A percentile compares a stretch with the other conserved stretches of the same genome.
phyloP scores from a whole-genome alignment of 2,329 filamentous ascomycete species.

The Gliomastix tumulicola region DNA sequence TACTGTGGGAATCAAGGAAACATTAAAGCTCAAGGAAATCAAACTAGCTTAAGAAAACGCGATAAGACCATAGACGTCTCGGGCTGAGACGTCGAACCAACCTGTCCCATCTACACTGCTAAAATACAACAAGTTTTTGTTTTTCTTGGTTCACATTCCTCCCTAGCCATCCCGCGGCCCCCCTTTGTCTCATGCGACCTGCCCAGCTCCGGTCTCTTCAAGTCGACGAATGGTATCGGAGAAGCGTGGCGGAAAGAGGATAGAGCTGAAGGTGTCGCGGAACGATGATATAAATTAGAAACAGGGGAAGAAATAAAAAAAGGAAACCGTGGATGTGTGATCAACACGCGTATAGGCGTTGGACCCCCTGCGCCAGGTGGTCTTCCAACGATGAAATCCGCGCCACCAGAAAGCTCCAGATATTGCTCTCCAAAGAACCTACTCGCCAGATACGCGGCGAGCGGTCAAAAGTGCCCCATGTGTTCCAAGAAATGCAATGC shows the following conservation, averaged over 20 bases:
- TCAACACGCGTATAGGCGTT: slow-evolving; percentile 11
- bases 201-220: too few relatives aligned
- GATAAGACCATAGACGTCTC: slow-evolving; percentile 17
- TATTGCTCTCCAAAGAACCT: slow-evolving; percentile 12
- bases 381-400: slow-evolving; percentile 2
- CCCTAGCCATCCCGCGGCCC: slow-evolving; percentile 19
- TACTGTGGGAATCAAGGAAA: too few relatives aligned
- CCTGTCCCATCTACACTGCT: slow-evolving; percentile 23
- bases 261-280: too few relatives aligned
- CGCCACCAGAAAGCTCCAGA: slow-evolving; percentile 11
- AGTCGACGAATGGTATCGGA: too few relatives aligned
- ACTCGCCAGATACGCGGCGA: not conserved
- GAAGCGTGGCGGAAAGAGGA: too few relatives aligned
- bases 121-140: slow-evolving; percentile 29
- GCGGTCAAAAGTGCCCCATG: not conserved
- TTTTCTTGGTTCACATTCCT: slow-evolving; percentile 18
- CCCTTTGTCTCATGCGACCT: too few relatives aligned
- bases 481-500: slow-evolving; percentile 2
- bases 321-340: slow-evolving; percentile 15
- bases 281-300: too few relatives aligned
- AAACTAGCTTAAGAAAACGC: slow-evolving; percentile 31
- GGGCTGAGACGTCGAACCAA: slow-evolving; percentile 22
- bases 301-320: slow-evolving; percentile 7
- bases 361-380: slow-evolving; percentile 3
- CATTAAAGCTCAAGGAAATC: slow-evolving; percentile 26